Evolutionary conservation across 2,329 filamentous ascomycete genomes (phyloP).

Genomic region (Volutella citrinella): DNA sequence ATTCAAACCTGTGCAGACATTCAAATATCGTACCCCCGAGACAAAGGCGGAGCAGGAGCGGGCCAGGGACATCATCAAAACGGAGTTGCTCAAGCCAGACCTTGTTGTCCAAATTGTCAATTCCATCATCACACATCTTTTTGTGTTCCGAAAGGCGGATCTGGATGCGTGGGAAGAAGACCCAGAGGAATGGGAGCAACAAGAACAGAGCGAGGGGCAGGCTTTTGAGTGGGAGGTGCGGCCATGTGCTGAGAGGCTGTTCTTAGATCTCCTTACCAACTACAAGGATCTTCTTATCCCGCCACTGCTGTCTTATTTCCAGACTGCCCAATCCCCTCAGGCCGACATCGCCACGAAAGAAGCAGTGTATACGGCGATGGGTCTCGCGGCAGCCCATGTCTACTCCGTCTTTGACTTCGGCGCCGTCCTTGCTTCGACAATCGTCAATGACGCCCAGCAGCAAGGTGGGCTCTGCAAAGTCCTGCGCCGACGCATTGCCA

Average conservation of each 20-base stretch:
- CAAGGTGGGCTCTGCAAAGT: conserved; percentile 67
- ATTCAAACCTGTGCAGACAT: conserved; percentile 75
- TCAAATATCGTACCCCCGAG: conserved; percentile 75
- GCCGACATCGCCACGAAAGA: conserved; percentile 81
- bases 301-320: conserved; percentile 80
- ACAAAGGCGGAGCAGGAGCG: conserved; percentile 73
- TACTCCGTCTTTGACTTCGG: conserved; percentile 79
- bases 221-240: conserved; percentile 91
- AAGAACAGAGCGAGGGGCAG: conserved; percentile 79
- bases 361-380: conserved; percentile 90
- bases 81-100: conserved; percentile 69
- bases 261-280: conserved; percentile 85
- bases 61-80: conserved; percentile 67
- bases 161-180: conserved; percentile 91
- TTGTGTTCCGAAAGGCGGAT: conserved; percentile 82
- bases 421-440: conserved; percentile 67
- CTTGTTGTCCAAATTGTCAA: conserved; percentile 82
- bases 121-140: conserved; percentile 79
- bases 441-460: conserved; percentile 75
- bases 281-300: conserved; percentile 79
- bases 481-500: conserved; percentile 80
- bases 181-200: conserved; percentile 91
- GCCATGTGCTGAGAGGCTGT: conserved; percentile 89
- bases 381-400: conserved; percentile 76
- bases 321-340: conserved; percentile 65